Evolutionary conservation across 768 basidiomycete species (phyloP).

Genomic region (Xerocomellus dryophilus): DNA sequence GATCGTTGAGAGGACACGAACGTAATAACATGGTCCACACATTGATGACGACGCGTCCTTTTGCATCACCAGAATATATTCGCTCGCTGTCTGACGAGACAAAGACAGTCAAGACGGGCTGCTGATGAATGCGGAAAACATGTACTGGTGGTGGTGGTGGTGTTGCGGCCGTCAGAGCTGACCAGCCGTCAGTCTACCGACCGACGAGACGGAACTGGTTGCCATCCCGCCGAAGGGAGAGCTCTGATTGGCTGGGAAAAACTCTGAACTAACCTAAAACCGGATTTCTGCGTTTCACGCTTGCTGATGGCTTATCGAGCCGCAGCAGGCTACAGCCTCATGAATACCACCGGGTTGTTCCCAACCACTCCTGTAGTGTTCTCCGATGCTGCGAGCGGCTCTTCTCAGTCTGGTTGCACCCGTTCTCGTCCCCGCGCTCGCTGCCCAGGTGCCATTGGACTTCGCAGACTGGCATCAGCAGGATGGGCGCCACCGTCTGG

Average conservation of each 20-base stretch:
- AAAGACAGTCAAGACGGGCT: conserved; percentile 56
- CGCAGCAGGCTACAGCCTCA: background rate
- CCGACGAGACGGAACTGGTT: too few relatives aligned
- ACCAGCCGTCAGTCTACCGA: too few relatives aligned
- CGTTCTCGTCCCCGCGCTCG: background rate
- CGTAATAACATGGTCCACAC: conserved; percentile 69
- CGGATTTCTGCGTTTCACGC: too few relatives aligned
- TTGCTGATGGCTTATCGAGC: too few relatives aligned
- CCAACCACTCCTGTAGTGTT: background rate
- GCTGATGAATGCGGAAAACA: conserved; percentile 68
- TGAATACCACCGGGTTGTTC: background rate
- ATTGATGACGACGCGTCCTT: conserved; percentile 76
- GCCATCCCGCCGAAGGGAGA: too few relatives aligned
- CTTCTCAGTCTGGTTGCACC: background rate
- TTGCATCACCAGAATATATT: conserved; percentile 82
- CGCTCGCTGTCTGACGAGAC: conserved; percentile 74
- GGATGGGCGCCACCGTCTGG: background rate
- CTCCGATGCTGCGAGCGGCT: background rate
- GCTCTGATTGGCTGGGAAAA: too few relatives aligned
- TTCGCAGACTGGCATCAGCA: background rate
- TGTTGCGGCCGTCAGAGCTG: background rate
- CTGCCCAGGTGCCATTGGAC: conserved; percentile 10
- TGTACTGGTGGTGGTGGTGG: conserved; percentile 64
- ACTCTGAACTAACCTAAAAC: too few relatives aligned
- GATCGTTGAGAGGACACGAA: conserved; percentile 39